Evolutionary conservation across 2,329 filamentous ascomycete genomes (phyloP).

Genomic region (Fusarium continuum): DNA sequence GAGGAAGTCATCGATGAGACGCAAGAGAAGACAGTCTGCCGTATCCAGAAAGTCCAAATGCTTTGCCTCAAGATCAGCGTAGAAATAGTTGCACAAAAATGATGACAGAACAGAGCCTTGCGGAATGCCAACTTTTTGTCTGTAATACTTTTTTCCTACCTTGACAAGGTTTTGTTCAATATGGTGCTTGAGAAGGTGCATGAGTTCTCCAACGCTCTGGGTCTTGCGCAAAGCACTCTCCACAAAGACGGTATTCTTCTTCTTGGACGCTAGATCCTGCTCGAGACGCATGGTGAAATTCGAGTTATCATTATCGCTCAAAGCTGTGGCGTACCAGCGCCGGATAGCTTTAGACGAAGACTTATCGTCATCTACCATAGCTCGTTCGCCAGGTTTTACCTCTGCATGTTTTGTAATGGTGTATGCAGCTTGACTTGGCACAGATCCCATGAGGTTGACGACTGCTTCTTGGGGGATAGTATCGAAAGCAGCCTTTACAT

Average conservation of each 20-base stretch:
- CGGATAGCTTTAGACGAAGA: conserved; percentile 52
- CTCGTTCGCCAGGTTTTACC: conserved; percentile 61
- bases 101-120: conserved; percentile 92
- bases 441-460: conserved; percentile 70
- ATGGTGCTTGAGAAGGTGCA: conserved; percentile 79
- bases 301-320: conserved; percentile 52
- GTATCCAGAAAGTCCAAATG: conserved; percentile 71
- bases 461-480: conserved; percentile 87
- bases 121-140: conserved; percentile 88
- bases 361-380: conserved; percentile 28
- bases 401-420: conserved; percentile 78
- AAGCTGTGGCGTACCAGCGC: conserved; percentile 64
- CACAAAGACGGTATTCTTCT: conserved; percentile 79
- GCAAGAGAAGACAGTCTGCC: conserved; percentile 72
- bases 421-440: conserved; percentile 69
- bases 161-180: conserved; percentile 87
- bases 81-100: conserved; percentile 93
- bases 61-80: conserved; percentile 81
- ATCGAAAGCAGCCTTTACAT: conserved; percentile 93
- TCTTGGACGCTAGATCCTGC: conserved; percentile 51
- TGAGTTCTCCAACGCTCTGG: conserved; percentile 66
- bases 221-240: conserved; percentile 69
- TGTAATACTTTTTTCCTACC: conserved; percentile 87
- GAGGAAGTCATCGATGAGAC: conserved; percentile 92
- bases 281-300: conserved; percentile 59